Conservation (phyloP, 208 protist genomes). For the Crithidia expoeki region DNA sequence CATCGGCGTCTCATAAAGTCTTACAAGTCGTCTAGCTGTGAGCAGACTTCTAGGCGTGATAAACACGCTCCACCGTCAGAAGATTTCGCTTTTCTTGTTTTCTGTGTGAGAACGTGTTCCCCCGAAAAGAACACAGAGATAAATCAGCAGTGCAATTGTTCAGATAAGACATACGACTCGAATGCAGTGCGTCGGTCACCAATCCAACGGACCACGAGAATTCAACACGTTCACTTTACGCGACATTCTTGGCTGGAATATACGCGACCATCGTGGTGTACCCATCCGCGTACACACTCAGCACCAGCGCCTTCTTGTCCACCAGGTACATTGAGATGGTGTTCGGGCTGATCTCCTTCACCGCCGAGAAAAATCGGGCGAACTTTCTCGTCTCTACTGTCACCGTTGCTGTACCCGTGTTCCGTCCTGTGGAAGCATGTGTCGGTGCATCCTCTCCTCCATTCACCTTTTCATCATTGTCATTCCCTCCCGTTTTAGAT, state of each 20-base stretch:
- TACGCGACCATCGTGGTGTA: conserved; percentile 76
- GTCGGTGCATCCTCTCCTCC: conserved; percentile 18
- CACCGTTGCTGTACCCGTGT: conserved; percentile 35
- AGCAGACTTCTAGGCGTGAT: too few species aligned
- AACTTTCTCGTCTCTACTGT: conserved; percentile 70
- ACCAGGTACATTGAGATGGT: conserved; percentile 65
- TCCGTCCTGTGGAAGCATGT: background rate
- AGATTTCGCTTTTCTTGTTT: too few species aligned
- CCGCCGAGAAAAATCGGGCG: conserved; percentile 70
- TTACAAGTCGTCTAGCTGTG: too few species aligned
- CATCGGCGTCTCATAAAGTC: too few species aligned
- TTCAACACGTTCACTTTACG: too few species aligned
- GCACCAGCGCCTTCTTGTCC: conserved; percentile 54
- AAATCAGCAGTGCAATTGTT: too few species aligned
- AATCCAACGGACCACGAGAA: too few species aligned
- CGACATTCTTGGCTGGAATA: conserved; percentile 59
- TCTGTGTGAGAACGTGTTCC: too few species aligned
- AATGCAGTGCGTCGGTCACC: too few species aligned
- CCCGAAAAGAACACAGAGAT: too few species aligned
- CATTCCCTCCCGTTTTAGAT: background rate
- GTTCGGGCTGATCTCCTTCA: conserved; percentile 59
- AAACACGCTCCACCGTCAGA: too few species aligned
- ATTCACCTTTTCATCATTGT: conserved; percentile 6
- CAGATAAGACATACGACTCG: too few species aligned
- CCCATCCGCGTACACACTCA: conserved; percentile 52